Evolutionary conservation across 2,329 filamentous ascomycete genomes (phyloP).

Genomic region (Uncinocarpus reesii): DNA sequence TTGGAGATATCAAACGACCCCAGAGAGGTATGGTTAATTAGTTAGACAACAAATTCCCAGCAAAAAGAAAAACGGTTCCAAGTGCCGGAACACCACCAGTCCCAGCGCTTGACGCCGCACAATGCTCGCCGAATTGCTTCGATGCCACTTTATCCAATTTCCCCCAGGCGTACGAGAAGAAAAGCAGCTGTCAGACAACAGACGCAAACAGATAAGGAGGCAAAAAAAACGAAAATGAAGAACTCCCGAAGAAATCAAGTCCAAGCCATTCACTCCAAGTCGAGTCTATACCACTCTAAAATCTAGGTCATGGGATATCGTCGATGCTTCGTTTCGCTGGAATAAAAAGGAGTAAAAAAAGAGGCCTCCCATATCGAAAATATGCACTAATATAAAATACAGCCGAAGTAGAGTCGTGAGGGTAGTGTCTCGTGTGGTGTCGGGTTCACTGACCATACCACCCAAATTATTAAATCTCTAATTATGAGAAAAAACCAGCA

Average conservation of each 20-base stretch:
- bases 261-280: conserved; percentile 12
- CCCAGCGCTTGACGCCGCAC: conserved; percentile 8
- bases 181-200: neutral
- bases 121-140: conserved; percentile 12
- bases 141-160: conserved; percentile 8
- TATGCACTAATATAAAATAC: neutral
- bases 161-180: neutral
- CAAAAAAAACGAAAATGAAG: conserved; percentile 3
- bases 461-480: neutral
- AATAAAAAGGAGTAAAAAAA: conserved; percentile 5
- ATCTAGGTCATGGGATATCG: conserved; percentile 15
- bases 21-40: no score
- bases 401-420: conserved; percentile 1
- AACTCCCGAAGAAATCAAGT: conserved; percentile 11
- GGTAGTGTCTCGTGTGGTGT: neutral
- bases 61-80: conserved; percentile 4
- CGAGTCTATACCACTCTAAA: conserved; percentile 14
- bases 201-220: neutral
- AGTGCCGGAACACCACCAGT: conserved; percentile 10
- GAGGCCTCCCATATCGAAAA: conserved; percentile 2
- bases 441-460: neutral
- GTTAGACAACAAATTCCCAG: no score
- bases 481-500: neutral
- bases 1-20: neutral
- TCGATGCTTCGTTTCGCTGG: conserved; percentile 13